phyloP scores from a whole-genome alignment of 208 protist species.

The Leishmania major region DNA sequence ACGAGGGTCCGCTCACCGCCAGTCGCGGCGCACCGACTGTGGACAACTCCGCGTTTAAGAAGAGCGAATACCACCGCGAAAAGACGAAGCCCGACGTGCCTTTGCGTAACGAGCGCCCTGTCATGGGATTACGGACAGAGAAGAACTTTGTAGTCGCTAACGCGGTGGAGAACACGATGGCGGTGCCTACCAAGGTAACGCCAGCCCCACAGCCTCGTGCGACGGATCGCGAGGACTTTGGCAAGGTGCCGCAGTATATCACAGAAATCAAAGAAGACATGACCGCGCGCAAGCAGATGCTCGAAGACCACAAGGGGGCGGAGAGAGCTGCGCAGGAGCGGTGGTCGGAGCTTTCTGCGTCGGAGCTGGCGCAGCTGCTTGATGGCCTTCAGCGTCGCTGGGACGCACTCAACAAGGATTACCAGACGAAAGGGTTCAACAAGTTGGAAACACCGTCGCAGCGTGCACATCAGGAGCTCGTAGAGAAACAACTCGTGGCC shows the following conservation, averaged over 20 bases:
- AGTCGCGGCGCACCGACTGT: conserved; percentile 81
- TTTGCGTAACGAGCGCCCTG: conserved; percentile 79
- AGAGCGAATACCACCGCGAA: conserved; percentile 55
- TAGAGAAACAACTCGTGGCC: conserved; percentile 83
- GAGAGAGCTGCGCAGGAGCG: conserved; percentile 57
- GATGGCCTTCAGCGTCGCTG: conserved; percentile 90
- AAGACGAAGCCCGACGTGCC: conserved; percentile 79
- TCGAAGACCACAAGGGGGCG: conserved; percentile 15
- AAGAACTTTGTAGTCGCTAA: conserved; percentile 96
- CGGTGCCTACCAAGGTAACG: conserved; percentile 75
- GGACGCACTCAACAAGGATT: conserved; percentile 91
- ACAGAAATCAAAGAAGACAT: conserved; percentile 91
- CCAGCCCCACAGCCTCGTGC: conserved; percentile 50
- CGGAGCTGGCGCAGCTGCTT: conserved; percentile 82
- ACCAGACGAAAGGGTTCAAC: conserved; percentile 93
- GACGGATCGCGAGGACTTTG: conserved; percentile 82
- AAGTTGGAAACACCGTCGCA: conserved; percentile 91
- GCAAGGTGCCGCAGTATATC: conserved; percentile 92
- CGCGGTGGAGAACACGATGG: conserved; percentile 93
- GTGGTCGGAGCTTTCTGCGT: conserved; percentile 75
- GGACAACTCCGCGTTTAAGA: conserved; percentile 70
- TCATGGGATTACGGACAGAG: conserved; percentile 93
- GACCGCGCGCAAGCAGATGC: conserved; percentile 33
- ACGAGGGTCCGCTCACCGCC: conserved; percentile 69
- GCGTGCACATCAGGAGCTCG: conserved; percentile 71